Base-by-base conservation (phyloP, 2,329 filamentous ascomycete species). In the Fusarium sublunatum region DNA sequence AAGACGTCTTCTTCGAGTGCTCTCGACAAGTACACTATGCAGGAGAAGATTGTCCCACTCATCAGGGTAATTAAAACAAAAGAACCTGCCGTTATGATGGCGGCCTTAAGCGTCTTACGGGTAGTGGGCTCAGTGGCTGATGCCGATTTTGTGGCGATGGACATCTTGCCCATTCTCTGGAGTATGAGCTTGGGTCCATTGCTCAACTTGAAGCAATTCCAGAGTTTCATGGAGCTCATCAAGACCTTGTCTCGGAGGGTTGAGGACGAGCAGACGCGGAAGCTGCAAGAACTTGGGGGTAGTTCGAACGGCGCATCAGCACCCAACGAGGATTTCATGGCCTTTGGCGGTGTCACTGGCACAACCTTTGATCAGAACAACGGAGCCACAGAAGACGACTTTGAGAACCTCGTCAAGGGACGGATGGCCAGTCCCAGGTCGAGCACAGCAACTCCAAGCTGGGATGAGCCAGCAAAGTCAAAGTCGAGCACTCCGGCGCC, bases 11-110 rank as follows among this genome's bases (percentile, higher is more conserved):
- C 86, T 1, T 90, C 90, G 1, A 92, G 88, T 2, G 93, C 94
- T 4, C 81, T 99, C 26, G 95, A 99, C 79, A 98, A 98, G 75
- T 98, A 95, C 73, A 98, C 95, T 0, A 94, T 99, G 79, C 95
- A 99, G 75, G 95, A 99, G 74, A 98, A 97, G 79, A 91, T 99
- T 31, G 86, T 98, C 0, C 95, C 95, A 0, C 79, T 98, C 5
- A 83, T 99, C 59, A 93, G 91, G 72, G 93, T 84, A 2, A 98
- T 99, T 79, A 98, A 97, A 77, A 99, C 95, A 0, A 98, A 97
- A 74, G 95, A 99, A 75, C 95, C 95, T 0, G 93, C 93, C 7
- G 95, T 99, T 9, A 98, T 98, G 91, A 91, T 98, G 82, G 93
- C 94, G 6, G 90, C 93, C 1, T 81, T 98, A 31, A 89, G 89